A percentile compares a stretch with the other conserved stretches of the same genome.
Conservation (phyloP, 495 filamentous ascomycete species). For the Corynascus novoguineensis region DNA sequence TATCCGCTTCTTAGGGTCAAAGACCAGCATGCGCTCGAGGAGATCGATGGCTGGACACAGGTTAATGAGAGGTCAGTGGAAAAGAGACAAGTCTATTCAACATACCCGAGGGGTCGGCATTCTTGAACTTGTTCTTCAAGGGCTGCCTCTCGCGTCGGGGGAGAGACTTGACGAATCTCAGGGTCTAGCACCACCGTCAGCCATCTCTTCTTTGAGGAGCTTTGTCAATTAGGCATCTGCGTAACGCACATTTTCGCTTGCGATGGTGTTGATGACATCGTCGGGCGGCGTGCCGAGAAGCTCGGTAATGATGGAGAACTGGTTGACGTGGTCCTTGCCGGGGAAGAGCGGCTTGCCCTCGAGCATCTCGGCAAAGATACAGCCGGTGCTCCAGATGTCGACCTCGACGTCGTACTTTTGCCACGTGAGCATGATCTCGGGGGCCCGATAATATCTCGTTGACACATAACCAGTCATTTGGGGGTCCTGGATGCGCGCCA, state of each 20-base stretch:
- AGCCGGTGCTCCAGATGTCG: slow-evolving; percentile 98
- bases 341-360: slow-evolving; percentile 98
- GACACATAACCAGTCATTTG: slow-evolving; percentile 99
- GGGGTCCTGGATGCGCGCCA: slow-evolving; percentile 97
- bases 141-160: slow-evolving; percentile 93
- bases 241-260: slow-evolving; percentile 84
- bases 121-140: slow-evolving; percentile 87
- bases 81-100: neutral
- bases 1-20: slow-evolving; percentile 89
- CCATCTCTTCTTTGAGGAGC: neutral
- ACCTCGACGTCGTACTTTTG: slow-evolving; percentile 99
- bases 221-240: too few species aligned
- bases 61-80: slow-evolving; percentile 5
- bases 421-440: slow-evolving; percentile 99
- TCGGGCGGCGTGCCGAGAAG: slow-evolving; percentile 95
- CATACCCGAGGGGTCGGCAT: slow-evolving; percentile 84
- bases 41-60: slow-evolving; percentile 72
- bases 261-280: slow-evolving; percentile 97
- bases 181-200: slow-evolving; percentile 54
- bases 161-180: slow-evolving; percentile 95
- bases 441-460: slow-evolving; percentile 95
- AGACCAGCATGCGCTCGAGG: slow-evolving; percentile 94
- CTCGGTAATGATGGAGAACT: slow-evolving; percentile 99
- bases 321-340: slow-evolving; percentile 98
- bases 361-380: slow-evolving; percentile 98